Base-by-base conservation (phyloP, 768 basidiomycete species). In the Mycena latifolia region DNA sequence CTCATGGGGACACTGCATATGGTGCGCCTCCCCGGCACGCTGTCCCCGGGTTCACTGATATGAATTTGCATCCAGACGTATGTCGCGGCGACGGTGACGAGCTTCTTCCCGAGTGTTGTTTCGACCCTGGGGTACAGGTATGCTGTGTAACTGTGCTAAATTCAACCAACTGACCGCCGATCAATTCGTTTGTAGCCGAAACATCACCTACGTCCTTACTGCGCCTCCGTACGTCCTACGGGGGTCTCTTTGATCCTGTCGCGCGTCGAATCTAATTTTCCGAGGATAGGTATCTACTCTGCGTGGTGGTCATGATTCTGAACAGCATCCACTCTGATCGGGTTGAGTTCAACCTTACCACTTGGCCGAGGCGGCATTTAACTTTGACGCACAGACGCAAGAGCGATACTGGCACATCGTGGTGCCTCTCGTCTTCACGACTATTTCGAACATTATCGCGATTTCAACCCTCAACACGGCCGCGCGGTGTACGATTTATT, bases 51-150 rank as follows among this genome's bases (percentile, higher is more conserved):
- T n/a, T n/a, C n/a, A 18, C 37, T 39, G 37, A 39, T 3, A 39
- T 14, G 7, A 24, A 20, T 29, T 50, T 45, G 33, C 8, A 31
- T 15, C 12, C 24, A 68, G 67, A 68, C 67, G 1, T 68, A 64
- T 17, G 53, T 68, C 17, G 67, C 67, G 11, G 67, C 62, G 7
- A 53, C 68, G 11, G 64, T 69, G 39, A 61, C 63, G 14, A 55
- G 54, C n/a, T 69, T 69, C 60, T 69, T 69, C 43, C 68, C 68
- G 2, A 64, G 63, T 46, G 60, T 69, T 6, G 68, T 69, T 22
- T 61, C 59, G 5, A 65, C 68, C 0, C 54, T 69, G 5, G 64
- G 68, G 27, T 69, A 66, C 31, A 66, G 63, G 63, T 65, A 25
- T 11, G 48, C 5, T 17, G 37, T 17, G 37, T 15, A 37, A 9